Evolutionary conservation across 805 yeast species (phyloP).

Genomic region (Babjeviella inositovora): DNA sequence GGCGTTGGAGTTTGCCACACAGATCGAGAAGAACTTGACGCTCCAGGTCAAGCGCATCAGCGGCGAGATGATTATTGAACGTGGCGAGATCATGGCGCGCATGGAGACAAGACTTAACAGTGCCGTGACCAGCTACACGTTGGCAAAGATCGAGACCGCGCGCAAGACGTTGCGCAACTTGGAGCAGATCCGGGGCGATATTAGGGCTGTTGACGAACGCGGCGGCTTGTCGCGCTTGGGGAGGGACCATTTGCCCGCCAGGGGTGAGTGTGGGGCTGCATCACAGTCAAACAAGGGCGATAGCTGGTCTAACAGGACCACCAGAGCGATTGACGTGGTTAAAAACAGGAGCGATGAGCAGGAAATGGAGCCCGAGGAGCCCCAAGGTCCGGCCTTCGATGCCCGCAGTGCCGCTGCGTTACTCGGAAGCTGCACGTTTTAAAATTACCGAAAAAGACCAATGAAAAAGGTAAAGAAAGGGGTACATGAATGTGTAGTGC

Average conservation of each 20-base stretch:
- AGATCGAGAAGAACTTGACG: conserved; percentile 61
- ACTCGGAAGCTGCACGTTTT: conserved; percentile 64
- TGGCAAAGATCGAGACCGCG: conserved; percentile 72
- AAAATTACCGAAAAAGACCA: too few relatives aligned
- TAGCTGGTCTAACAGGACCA: conserved; percentile 12
- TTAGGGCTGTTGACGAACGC: conserved; percentile 54
- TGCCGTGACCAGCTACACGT: conserved; percentile 40
- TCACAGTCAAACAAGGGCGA: conserved; percentile 24
- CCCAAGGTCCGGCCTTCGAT: conserved; percentile 32
- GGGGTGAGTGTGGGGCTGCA: conserved; percentile 22
- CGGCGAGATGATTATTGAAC: conserved; percentile 70
- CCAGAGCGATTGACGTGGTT: conserved; percentile 1
- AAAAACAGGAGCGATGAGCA: conserved; percentile 4
- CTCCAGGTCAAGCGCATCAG: conserved; percentile 70
- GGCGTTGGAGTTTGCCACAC: conserved; percentile 63
- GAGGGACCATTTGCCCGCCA: conserved; percentile 39
- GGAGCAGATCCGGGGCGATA: conserved; percentile 56
- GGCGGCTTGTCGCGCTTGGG: conserved; percentile 82
- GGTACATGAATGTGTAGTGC: too few relatives aligned
- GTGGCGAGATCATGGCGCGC: conserved; percentile 37
- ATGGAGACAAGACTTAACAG: conserved; percentile 38
- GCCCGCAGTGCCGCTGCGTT: conserved; percentile 75
- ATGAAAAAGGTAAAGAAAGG: too few relatives aligned
- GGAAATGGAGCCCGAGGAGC: conserved; percentile 7
- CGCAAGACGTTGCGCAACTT: conserved; percentile 62